These are phyloP conservation scores for Hirschioporus abietinus DNA, from an alignment of 768 basidiomycete species.

Conservation along the genomic window DNA sequence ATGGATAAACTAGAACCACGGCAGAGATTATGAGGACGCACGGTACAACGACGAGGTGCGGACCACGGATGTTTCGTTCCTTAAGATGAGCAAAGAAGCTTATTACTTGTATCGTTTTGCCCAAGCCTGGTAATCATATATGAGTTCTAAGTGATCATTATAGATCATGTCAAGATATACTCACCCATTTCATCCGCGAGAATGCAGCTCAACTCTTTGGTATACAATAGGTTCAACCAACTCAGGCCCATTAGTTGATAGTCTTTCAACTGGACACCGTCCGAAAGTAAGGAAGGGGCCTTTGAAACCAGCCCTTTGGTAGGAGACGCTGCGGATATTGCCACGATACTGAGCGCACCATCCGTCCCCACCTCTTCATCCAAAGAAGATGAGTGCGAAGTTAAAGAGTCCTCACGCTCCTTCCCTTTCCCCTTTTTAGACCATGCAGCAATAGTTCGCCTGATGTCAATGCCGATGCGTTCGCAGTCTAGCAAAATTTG, in stretches of 20 bases:
- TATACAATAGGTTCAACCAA: slow-evolving; percentile 89
- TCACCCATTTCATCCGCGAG: slow-evolving; percentile 98
- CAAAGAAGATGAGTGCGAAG: slow-evolving; percentile 11
- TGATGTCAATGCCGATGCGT: slow-evolving; percentile 70
- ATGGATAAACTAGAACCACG: slow-evolving; percentile 7
- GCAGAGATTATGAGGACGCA: slow-evolving; percentile 38
- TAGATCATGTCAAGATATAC: slow-evolving; percentile 22
- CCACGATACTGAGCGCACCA: slow-evolving; percentile 54
- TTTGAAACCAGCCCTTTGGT: slow-evolving; percentile 62
- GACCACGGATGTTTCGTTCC: slow-evolving; percentile 71
- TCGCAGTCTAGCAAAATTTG: slow-evolving; percentile 86
- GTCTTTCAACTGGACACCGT: slow-evolving; percentile 80
- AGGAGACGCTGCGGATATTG: slow-evolving; percentile 37
- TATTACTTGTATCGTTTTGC: slow-evolving; percentile 98
- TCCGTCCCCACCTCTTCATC: slow-evolving; percentile 41
- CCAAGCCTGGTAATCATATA: slow-evolving; percentile 58
- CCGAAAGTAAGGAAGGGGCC: slow-evolving; percentile 67
- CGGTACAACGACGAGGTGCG: slow-evolving; percentile 94
- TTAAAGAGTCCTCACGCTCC: slow-evolving; percentile 28
- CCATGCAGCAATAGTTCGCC: slow-evolving; percentile 78
- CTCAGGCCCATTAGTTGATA: slow-evolving; percentile 98
- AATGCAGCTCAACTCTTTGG: slow-evolving; percentile 81
- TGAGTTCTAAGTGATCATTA: slow-evolving; percentile 1
- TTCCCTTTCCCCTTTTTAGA: slow-evolving; percentile 37
- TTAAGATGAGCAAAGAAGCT: slow-evolving; percentile 90